Base-by-base conservation (phyloP, 139 green algal genomes). In the Diplosphaera chodatii region DNA sequence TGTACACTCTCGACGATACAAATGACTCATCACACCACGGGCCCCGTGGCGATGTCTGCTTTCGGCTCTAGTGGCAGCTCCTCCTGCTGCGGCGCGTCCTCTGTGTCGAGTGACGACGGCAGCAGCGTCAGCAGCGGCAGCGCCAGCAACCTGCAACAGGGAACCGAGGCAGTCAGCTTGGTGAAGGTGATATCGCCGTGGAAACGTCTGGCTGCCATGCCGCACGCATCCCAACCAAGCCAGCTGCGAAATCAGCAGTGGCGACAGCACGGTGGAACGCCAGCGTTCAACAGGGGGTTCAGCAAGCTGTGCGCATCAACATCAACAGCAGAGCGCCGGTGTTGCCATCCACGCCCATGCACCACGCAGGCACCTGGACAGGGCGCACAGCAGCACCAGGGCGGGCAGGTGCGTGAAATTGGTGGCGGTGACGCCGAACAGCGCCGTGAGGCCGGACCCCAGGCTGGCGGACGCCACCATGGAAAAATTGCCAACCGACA, bases 401-500 rank as follows among this genome's bases (percentile, higher is more conserved):
- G 59, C n/a, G 30, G 67, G 25, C 30, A 89, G 63, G 66, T 87
- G 82, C 25, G 67, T 66, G 40, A 94, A 96, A 65, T 92, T 74
- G 5, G 75, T 68, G 20, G 72, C 81, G 3, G 86, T 95, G 13
- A 87, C 82, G n/a, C 87, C 83, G 4, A 89, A 68, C 25, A 40
- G 25, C 41, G 77, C 69, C 1, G 90, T 96, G 0, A 95, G 74
- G 5, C 32, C 75, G 0, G 81, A 85, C 0, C 89, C 90, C 1
- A 94, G 66, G 0, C 32, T 23, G 20, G 48, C 40, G 4, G 27
- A 33, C 25, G 31, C 27, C 33, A 63, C 70, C 20, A 25, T 31
- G 55, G 80, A 87, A 29, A 78, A 83, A 70, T 97, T 97, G 63
- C 87, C 77, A 3, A 97, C 77, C 4, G 71, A 87, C 91, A 96